These are phyloP conservation scores for Penicillium atrosanguineum DNA, from an alignment of 495 filamentous ascomycete genomes.

Conservation along the genomic window DNA sequence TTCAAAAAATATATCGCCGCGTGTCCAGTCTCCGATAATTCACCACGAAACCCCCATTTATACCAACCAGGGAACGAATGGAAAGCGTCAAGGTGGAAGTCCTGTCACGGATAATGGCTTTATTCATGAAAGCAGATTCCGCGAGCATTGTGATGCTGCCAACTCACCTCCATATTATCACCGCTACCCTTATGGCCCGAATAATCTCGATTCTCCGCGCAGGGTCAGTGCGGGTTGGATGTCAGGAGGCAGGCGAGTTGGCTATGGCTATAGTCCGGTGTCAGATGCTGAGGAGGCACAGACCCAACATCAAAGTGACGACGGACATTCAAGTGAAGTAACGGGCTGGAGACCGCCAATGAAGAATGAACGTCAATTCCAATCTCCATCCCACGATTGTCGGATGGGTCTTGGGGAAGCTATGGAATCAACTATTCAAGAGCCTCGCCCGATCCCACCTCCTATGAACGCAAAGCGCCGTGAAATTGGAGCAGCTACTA, in stretches of 20 bases:
- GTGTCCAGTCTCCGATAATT: neutral
- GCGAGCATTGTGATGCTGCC: conserved; percentile 27
- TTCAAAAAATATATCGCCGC: conserved; percentile 11
- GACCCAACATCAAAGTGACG: neutral
- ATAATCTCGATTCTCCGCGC: conserved; percentile 17
- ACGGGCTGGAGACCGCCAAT: neutral
- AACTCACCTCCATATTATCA: conserved; percentile 1
- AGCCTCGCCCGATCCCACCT: neutral
- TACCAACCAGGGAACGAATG: neutral
- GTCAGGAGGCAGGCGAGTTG: conserved; percentile 42
- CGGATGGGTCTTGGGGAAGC: neutral
- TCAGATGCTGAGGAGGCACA: conserved; percentile 15
- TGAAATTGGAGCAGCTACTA: neutral
- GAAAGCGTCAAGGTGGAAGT: neutral
- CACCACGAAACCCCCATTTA: neutral
- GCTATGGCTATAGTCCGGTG: conserved; percentile 43
- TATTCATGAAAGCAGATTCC: conserved; percentile 26
- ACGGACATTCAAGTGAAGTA: neutral
- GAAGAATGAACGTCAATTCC: neutral
- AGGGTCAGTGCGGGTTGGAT: conserved; percentile 48
- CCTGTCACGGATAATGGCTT: neutral
- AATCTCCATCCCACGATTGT: neutral
- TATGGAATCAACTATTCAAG: neutral
- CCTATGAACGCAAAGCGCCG: neutral
- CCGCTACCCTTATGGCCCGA: neutral